Evolutionary conservation across 225 moss, liverwort and hornwort genomes (phyloP).

Genomic region (Pseudoscleropodium purum): DNA sequence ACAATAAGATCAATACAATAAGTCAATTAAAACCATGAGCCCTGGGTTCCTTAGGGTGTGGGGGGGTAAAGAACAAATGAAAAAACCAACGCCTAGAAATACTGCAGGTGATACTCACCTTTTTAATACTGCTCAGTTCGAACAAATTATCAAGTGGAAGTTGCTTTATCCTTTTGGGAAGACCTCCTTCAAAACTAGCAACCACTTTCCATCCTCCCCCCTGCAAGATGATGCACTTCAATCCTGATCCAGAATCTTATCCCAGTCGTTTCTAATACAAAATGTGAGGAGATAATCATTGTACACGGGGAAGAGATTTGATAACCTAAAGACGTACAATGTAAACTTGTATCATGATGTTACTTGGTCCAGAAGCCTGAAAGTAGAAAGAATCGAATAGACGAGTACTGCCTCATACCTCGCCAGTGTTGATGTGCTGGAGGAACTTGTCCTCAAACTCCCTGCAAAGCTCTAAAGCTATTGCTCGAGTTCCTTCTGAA

Average conservation of each 20-base stretch:
- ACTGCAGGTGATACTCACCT: slow-evolving; percentile 10
- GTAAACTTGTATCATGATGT: not conserved
- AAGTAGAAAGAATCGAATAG: not conserved
- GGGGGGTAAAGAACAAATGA: not conserved
- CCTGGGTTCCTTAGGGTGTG: not conserved
- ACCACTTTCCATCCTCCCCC: slow-evolving; percentile 93
- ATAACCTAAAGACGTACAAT: not conserved
- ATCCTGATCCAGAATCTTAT: not conserved
- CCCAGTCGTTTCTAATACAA: not conserved
- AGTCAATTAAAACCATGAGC: not conserved
- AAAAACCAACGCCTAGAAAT: not conserved
- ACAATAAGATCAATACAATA: not conserved
- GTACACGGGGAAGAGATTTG: not conserved
- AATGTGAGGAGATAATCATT: not conserved
- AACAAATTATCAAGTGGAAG: slow-evolving; percentile 76
- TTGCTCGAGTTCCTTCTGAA: slow-evolving; percentile 86
- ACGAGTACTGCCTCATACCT: slow-evolving; percentile 27
- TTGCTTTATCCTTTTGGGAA: slow-evolving; percentile 69
- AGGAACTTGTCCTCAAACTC: slow-evolving; percentile 97
- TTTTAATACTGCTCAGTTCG: slow-evolving; percentile 79
- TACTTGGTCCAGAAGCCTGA: not conserved
- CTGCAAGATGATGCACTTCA: slow-evolving; percentile 19
- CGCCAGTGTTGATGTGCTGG: slow-evolving; percentile 80
- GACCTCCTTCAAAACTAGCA: slow-evolving; percentile 79
- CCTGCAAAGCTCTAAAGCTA: slow-evolving; percentile 91